phyloP scores from a whole-genome alignment of 257 asterid genomes.

The Leonotis leonurus region DNA sequence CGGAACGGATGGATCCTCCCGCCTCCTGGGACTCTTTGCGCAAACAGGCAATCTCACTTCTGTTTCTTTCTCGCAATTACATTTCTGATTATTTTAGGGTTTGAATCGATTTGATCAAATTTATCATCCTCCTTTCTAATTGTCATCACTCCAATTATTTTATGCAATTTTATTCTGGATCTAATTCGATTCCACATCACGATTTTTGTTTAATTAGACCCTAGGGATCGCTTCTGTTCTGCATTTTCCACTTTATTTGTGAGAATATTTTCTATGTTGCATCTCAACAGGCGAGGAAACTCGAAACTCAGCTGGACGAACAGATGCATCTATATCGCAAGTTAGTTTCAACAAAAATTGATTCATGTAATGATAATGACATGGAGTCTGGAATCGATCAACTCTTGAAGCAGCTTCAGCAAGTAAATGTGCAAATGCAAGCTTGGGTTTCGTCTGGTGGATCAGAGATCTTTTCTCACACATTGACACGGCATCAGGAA shows the following conservation, averaged over 20 bases:
- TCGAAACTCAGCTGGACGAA: constrained; percentile 94
- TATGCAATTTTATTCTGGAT: constrained; percentile 12
- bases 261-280: too few species aligned
- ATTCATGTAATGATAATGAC: constrained; percentile 48
- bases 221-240: background rate
- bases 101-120: constrained; percentile 6
- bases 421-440: constrained; percentile 86
- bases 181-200: background rate
- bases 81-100: constrained; percentile 10
- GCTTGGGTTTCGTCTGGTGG: constrained; percentile 98
- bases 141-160: background rate
- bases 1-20: constrained; percentile 56
- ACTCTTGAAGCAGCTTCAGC: constrained; percentile 83
- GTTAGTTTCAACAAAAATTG: constrained; percentile 59
- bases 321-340: constrained; percentile 90
- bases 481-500: constrained; percentile 94
- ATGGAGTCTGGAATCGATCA: constrained; percentile 75
- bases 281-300: constrained; percentile 66
- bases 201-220: background rate
- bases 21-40: constrained; percentile 93
- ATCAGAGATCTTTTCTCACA: constrained; percentile 88
- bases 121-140: background rate
- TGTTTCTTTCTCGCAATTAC: background rate
- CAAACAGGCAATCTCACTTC: constrained; percentile 53
- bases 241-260: too few species aligned